phyloP scores from a whole-genome alignment of 495 filamentous ascomycete genomes.

The Podospora pseudoanserina region DNA sequence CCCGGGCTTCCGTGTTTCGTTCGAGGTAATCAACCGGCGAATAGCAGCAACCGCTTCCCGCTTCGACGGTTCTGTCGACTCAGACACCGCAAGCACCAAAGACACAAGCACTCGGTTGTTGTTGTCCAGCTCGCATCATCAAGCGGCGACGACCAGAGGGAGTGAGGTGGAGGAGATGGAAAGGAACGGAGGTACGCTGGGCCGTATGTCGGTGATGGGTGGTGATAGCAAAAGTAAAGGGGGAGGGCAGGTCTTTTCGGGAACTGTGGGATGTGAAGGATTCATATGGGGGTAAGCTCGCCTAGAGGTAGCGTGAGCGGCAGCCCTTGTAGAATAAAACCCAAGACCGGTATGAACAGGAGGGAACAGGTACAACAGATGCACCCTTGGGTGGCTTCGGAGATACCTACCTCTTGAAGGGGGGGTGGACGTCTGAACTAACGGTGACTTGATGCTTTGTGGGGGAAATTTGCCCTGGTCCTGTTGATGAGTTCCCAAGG shows the following conservation, averaged over 20 bases:
- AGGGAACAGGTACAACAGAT: background rate
- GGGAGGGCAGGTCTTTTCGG: conserved; percentile 22
- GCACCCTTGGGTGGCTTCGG: background rate
- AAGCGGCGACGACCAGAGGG: conserved; percentile 7
- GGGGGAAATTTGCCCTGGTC: conserved; percentile 6
- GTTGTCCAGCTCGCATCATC: conserved; percentile 27
- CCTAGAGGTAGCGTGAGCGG: conserved; percentile 12
- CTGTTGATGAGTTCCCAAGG: conserved; percentile 6
- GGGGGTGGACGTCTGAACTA: background rate
- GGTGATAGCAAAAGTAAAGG: conserved; percentile 10
- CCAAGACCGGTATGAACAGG: background rate
- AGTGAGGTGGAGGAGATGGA: background rate
- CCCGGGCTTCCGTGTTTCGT: conserved; percentile 4
- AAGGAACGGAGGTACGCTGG: background rate
- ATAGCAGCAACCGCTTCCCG: background rate
- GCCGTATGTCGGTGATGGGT: background rate
- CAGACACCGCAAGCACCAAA: conserved; percentile 18
- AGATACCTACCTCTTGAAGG: background rate
- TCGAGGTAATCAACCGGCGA: conserved; percentile 4
- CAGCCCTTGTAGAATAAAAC: conserved; percentile 2
- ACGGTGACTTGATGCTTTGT: background rate
- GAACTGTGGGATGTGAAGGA: conserved; percentile 31
- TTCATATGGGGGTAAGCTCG: conserved; percentile 32
- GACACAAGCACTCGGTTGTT: conserved; percentile 10
- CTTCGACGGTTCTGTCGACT: conserved; percentile 6